A percentile compares a stretch with the other conserved stretches of the same genome.
phyloP scores from a whole-genome alignment of 2,329 filamentous ascomycete genomes.

The Aureobasidium sp. region DNA sequence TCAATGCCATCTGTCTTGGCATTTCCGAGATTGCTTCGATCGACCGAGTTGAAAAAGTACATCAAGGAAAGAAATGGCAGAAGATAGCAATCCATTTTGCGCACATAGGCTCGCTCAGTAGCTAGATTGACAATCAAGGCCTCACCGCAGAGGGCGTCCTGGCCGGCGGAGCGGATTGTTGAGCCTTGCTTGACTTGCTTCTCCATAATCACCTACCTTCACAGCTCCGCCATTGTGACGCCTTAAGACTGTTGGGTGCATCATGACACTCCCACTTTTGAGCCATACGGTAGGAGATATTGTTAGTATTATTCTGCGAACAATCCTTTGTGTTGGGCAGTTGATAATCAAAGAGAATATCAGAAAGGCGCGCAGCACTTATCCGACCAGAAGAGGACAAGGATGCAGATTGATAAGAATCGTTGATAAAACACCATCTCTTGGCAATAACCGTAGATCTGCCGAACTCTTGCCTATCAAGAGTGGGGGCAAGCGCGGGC shows the following conservation, averaged over 20 bases:
- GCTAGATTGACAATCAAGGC: neutral
- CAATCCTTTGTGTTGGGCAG: neutral
- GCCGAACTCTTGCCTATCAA: neutral
- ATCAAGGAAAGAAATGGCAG: neutral
- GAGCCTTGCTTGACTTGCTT: neutral
- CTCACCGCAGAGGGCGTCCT: neutral
- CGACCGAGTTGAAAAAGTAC: slow-evolving; percentile 10
- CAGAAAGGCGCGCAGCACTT: neutral
- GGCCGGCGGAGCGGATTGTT: neutral
- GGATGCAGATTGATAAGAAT: too few species aligned
- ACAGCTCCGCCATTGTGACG: neutral
- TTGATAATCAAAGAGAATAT: too few species aligned
- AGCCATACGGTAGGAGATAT: neutral
- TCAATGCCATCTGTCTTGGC: slow-evolving; percentile 46
- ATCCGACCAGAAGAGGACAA: too few species aligned
- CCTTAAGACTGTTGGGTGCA: neutral
- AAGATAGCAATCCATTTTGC: neutral
- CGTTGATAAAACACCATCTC: too few species aligned
- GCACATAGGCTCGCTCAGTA: neutral
- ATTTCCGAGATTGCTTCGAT: slow-evolving; percentile 42
- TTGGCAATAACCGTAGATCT: neutral
- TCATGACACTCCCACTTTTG: neutral
- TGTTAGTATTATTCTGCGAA: neutral
- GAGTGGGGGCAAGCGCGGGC: neutral
- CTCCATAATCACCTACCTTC: neutral